Evolutionary conservation across 1,284 basidiomycete species (phyloP), one percentile per base, ranked within the genome.

Genomic region (Ustilago loliicola): DNA sequence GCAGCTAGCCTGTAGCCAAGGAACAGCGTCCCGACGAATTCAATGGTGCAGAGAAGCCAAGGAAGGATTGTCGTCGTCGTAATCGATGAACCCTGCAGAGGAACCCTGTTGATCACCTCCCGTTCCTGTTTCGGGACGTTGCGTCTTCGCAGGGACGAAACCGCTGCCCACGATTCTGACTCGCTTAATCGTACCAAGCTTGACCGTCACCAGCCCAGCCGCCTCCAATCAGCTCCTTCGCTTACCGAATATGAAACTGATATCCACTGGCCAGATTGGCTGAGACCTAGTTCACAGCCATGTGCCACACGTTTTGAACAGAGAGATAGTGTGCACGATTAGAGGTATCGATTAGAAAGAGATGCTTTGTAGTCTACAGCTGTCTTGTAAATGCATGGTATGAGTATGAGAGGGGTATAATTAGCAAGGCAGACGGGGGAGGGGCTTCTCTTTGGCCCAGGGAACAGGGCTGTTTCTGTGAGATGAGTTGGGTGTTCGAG

Each of bases 361-460:
- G 25, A 27, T 52, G 34, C 48, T 29, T 27, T 53, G 38, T 29
- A 32, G 13, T 25, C 34, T 30, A 29, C 38, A 32, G 29, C 52
- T 21, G 21, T 25, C 54, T 40, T 1, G 36, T 15, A 17, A 27
- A 40, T 36, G 36, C 34, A 45, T 42, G 38, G 51, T 29, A 47
- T 25, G 27, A 36, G 59, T 52, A 40, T 54, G 21, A 6, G 36
- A 11, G 13, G 10, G 5, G 13, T n/a, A 23, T 21, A 34, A 61
- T 72, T 72, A 72, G 55, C 69, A 66, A 36, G 69, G 63, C 54
- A 66, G 19, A 15, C 30, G 23, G 13, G 63, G 69, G 6, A 72
- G 63, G 7, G 63, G 50, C 40, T 72, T 72, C n/a, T 66, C 34
- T 3, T 23, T 47, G n/a, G 29, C 3, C 23, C 38, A 59, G 32